Conservation (phyloP, 148 eudicot genomes). For the Nepenthes gracilis region DNA sequence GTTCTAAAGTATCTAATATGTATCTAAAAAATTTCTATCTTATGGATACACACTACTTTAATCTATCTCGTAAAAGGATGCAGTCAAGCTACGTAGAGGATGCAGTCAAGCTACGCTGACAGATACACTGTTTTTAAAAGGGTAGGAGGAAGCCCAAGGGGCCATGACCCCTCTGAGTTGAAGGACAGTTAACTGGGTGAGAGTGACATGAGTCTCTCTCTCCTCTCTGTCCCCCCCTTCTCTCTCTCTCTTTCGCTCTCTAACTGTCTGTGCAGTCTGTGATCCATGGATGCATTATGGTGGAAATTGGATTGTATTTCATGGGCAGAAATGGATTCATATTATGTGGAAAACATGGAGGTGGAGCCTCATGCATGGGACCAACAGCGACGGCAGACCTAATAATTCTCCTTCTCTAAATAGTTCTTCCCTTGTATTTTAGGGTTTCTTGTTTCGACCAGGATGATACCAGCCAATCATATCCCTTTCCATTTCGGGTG, state of each 20-base stretch:
- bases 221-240: too few relatives aligned
- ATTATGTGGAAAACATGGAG: background rate
- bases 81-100: background rate
- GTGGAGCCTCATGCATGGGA: background rate
- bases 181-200: conserved; percentile 3
- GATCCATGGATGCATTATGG: background rate
- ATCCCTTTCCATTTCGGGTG: background rate
- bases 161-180: background rate
- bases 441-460: background rate
- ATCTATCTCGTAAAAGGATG: background rate
- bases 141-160: background rate
- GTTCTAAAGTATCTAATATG: background rate
- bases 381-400: too few relatives aligned
- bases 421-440: too few relatives aligned
- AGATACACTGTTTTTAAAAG: background rate
- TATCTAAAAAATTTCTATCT: too few relatives aligned
- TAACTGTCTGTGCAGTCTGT: background rate
- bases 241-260: background rate
- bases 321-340: too few relatives aligned
- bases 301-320: too few relatives aligned
- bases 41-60: too few relatives aligned
- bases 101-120: background rate
- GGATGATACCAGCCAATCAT: background rate
- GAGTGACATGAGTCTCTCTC: background rate
- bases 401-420: background rate